Conservation (phyloP, 345 rosid species). For the Lepidium africanum region DNA sequence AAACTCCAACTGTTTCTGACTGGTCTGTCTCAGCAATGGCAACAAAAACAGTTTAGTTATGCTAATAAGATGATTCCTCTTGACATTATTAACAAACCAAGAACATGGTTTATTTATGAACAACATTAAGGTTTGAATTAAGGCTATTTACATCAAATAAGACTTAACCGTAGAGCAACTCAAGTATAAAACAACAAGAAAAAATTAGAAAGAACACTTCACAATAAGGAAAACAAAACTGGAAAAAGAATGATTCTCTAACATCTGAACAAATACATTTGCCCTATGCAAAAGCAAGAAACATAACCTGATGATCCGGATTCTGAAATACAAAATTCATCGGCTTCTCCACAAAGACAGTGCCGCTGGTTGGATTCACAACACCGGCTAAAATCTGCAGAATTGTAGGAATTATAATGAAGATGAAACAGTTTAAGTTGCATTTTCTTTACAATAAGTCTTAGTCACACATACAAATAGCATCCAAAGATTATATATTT, state of each 20-base stretch:
- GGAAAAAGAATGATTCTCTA: not conserved
- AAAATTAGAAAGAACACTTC: not conserved
- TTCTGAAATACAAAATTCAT: constrained; percentile 85
- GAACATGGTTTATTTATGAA: not conserved
- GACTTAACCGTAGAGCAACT: not conserved
- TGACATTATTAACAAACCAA: not conserved
- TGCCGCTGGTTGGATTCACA: constrained; percentile 60
- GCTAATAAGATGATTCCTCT: not conserved
- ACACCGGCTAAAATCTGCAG: constrained; percentile 88
- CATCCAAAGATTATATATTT: not conserved
- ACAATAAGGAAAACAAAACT: not conserved
- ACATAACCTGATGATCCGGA: constrained; percentile 84
- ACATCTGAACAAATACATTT: not conserved
- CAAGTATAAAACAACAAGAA: not conserved
- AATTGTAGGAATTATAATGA: not conserved
- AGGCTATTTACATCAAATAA: not conserved
- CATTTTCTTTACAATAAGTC: not conserved
- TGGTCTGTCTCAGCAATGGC: not conserved
- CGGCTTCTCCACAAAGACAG: constrained; percentile 49
- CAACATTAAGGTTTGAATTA: not conserved
- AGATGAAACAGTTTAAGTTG: not conserved
- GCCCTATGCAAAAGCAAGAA: not conserved
- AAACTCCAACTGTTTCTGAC: not conserved
- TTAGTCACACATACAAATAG: not conserved
- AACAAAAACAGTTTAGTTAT: not conserved